phyloP scores from a whole-genome alignment of 768 basidiomycete species.

The Mycena amicta region DNA sequence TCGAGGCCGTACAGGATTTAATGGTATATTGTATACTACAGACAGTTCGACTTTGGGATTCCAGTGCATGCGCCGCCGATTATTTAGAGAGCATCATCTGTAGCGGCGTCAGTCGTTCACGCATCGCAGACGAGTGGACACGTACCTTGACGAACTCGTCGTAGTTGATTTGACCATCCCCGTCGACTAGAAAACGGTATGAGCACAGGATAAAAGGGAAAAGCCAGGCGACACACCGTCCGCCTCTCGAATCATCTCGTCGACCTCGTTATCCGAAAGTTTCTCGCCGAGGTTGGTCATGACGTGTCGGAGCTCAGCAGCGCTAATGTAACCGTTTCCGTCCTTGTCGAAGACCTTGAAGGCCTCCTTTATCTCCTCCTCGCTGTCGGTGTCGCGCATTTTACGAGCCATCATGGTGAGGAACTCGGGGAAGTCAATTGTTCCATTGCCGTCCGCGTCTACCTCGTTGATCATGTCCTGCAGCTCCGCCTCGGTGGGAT shows the following conservation, averaged over 20 bases:
- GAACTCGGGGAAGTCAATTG: conserved; percentile 63
- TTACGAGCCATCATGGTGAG: conserved; percentile 48
- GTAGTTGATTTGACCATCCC: conserved; percentile 24
- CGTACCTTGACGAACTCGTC: conserved; percentile 35
- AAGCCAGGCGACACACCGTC: conserved; percentile 50
- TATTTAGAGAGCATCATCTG: conserved; percentile 40
- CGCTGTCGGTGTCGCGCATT: conserved; percentile 41
- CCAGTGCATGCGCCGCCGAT: not conserved
- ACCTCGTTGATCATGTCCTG: conserved; percentile 97
- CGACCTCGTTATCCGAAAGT: conserved; percentile 35
- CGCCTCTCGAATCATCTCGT: conserved; percentile 48
- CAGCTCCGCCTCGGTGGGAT: conserved; percentile 88
- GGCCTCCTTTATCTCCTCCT: conserved; percentile 50
- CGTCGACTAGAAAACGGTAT: conserved; percentile 9
- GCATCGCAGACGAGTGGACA: not conserved
- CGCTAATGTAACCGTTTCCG: conserved; percentile 77
- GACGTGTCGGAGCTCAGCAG: conserved; percentile 80
- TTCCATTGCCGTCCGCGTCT: conserved; percentile 81
- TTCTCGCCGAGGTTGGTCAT: conserved; percentile 71
- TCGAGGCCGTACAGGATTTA: too few relatives aligned
- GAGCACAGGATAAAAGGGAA: not conserved
- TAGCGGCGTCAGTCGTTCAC: not conserved
- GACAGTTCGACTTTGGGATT: not conserved
- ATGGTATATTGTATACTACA: not conserved
- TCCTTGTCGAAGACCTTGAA: conserved; percentile 66